phyloP scores from a whole-genome alignment of 2,329 filamentous ascomycete species.

The Colletotrichum lupini region DNA sequence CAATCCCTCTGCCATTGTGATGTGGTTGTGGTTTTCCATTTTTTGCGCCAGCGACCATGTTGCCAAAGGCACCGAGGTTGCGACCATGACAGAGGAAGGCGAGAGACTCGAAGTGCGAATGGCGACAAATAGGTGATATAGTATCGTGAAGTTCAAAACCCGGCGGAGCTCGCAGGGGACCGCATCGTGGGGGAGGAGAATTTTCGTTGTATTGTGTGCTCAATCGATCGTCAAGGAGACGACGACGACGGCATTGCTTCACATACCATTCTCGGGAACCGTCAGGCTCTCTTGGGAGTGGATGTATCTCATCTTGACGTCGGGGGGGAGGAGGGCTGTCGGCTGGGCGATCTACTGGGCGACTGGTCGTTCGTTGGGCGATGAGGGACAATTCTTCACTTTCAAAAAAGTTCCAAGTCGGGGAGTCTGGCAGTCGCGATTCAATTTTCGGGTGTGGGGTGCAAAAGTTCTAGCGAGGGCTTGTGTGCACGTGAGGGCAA shows the following conservation, averaged over 20 bases:
- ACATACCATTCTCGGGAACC: conserved; percentile 97
- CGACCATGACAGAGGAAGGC: background rate
- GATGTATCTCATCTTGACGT: conserved; percentile 99
- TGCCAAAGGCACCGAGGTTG: background rate
- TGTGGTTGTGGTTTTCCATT: background rate
- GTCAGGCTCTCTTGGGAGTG: conserved; percentile 96
- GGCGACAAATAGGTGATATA: conserved; percentile 12
- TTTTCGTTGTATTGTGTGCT: conserved; percentile 15
- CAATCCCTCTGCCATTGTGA: conserved; percentile 6
- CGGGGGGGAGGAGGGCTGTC: conserved; percentile 53
- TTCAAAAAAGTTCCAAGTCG: conserved; percentile 32
- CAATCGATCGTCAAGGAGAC: conserved; percentile 9
- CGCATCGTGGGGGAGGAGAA: conserved; percentile 7
- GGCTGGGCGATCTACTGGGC: conserved; percentile 29
- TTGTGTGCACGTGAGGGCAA: conserved; percentile 50
- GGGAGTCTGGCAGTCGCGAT: conserved; percentile 27
- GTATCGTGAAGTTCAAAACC: conserved; percentile 34
- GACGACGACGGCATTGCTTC: conserved; percentile 40
- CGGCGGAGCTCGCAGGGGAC: conserved; percentile 33
- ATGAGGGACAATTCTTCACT: conserved; percentile 17
- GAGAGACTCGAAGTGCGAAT: background rate
- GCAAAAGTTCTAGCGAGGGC: conserved; percentile 56
- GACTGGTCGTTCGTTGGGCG: conserved; percentile 44
- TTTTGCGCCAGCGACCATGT: background rate
- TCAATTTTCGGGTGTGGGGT: conserved; percentile 50